phyloP scores from a whole-genome alignment of 345 rosid genomes.

The Rhizophora apiculata region DNA sequence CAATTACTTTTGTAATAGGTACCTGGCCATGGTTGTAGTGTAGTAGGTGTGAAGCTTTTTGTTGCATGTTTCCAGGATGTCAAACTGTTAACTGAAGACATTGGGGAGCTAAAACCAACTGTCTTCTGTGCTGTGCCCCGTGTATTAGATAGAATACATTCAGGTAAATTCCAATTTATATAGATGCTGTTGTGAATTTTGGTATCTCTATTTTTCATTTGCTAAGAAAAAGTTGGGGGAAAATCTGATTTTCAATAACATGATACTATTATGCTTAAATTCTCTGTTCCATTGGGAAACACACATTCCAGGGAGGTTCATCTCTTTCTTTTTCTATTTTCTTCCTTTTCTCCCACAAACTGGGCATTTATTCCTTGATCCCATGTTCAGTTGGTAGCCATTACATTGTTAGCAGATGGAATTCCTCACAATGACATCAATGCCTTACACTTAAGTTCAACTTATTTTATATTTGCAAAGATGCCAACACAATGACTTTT shows the following conservation, averaged over 20 bases:
- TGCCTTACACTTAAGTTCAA: no score
- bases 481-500: no score
- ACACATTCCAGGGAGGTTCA: no score
- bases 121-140: constrained; percentile 98
- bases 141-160: constrained; percentile 76
- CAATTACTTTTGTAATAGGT: background rate
- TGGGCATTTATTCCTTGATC: background rate
- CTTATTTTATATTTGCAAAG: no score
- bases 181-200: background rate
- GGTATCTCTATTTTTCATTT: background rate
- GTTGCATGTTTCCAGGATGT: constrained; percentile 58
- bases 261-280: constrained; percentile 4
- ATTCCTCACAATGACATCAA: no score
- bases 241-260: constrained; percentile 3
- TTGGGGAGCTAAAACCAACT: constrained; percentile 85
- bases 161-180: constrained; percentile 41
- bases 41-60: background rate
- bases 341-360: background rate
- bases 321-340: background rate
- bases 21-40: background rate
- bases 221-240: background rate
- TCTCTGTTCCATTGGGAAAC: background rate
- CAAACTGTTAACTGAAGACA: constrained; percentile 77
- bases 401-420: no score
- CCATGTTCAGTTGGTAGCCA: no score